Base-by-base conservation (phyloP, 106 monocot genomes). In the Hemerocallis citrina region DNA sequence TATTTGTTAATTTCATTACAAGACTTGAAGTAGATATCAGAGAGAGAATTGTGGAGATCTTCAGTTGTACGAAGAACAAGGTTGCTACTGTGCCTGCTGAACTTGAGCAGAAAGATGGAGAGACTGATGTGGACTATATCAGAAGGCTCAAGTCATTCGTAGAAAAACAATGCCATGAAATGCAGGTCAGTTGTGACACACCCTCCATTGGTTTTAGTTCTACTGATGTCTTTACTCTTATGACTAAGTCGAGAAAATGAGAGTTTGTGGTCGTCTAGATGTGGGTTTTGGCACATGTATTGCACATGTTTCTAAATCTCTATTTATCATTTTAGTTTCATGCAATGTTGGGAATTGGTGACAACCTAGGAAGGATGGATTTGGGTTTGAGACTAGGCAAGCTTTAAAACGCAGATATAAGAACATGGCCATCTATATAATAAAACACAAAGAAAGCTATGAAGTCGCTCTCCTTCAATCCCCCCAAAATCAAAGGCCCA, bases 81-180 rank as follows among this genome's bases (percentile, higher is more conserved):
- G 79, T 82, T 52, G 61, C 73, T 6, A 65, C 81, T 6, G 24
- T 98, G 25, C 91, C 98, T 10, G 81, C 80, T 34, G 92, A 92
- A 36, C 58, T 98, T 67, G 98, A 98, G 57, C 92, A 85, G 75
- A 84, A 60, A 47, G 56, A 57, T 82, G 88, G 79, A 55, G 98
- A 98, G 63, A 28, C 13, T 65, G 85, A 82, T 75, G 69, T 59
- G 25, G 88, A 98, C 17, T 92, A 98, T 50, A 73, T 92, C 21
- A 82, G 77, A 66, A 68, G 98, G 40, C 47, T 92, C 62, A 92
- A 82, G 62, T 70, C 71, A 39, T 98, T 98, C 63, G 62, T 92
- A 27, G 85, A 88, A 57, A 92, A 78, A 61, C 98, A 98, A 59
- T 98, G 98, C 74, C 72, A 30, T 63, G 91, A 98, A 62, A 88